Evolutionary conservation across 2,329 filamentous ascomycete genomes (phyloP).

Genomic region (Ilyonectria destructans): DNA sequence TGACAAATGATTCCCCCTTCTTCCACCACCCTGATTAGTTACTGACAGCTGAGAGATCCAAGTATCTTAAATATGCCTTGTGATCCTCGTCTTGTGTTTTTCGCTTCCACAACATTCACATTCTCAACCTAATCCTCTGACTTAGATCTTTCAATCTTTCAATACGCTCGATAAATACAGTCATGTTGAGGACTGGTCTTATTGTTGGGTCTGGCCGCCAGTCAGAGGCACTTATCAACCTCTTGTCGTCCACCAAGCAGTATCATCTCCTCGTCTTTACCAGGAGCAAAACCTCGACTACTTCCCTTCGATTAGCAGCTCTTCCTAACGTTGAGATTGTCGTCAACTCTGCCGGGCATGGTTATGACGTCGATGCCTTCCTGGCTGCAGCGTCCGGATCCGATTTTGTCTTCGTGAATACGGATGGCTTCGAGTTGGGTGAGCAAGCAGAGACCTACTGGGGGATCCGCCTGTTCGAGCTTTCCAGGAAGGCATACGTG

Average conservation of each 20-base stretch:
- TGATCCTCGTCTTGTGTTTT: no score
- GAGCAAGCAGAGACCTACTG: constrained; percentile 18
- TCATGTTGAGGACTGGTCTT: constrained; percentile 10
- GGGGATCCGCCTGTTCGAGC: constrained; percentile 13
- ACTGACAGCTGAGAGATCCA: no score
- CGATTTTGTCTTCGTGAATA: constrained; percentile 10
- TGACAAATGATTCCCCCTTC: no score
- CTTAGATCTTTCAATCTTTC: no score
- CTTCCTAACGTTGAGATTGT: constrained; percentile 18
- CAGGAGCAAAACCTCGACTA: constrained; percentile 3
- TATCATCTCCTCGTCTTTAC: constrained; percentile 14
- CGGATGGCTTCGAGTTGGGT: constrained; percentile 13
- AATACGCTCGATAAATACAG: not conserved
- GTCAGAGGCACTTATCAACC: not conserved
- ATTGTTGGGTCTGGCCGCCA: constrained; percentile 11
- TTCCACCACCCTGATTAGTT: no score
- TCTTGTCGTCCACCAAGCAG: not conserved
- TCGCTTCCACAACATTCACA: no score
- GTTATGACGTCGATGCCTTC: constrained; percentile 13
- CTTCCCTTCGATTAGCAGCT: not conserved
- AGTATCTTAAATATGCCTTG: no score
- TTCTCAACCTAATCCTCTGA: no score
- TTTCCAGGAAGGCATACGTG: constrained; percentile 9
- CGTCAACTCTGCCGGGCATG: not conserved
- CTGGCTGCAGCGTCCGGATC: constrained; percentile 2